Evolutionary conservation across 1,139 yeast genomes (phyloP).

Genomic region (Pichia kudriavzevii): DNA sequence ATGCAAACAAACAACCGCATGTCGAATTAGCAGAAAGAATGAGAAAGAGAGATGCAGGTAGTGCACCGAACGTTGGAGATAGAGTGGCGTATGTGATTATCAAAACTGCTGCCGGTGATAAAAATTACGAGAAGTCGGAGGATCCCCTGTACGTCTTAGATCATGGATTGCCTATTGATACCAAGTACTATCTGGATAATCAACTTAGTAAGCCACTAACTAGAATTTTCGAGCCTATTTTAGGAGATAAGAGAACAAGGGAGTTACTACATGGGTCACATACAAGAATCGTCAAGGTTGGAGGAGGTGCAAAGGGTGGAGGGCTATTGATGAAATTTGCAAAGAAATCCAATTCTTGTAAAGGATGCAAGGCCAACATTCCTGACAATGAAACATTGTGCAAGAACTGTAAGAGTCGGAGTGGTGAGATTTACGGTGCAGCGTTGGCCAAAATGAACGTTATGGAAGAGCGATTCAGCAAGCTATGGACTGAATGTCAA

Average conservation of each 20-base stretch:
- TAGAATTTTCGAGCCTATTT: constrained; percentile 90
- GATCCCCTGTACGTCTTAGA: constrained; percentile 93
- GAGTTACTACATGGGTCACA: constrained; percentile 76
- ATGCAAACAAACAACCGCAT: constrained; percentile 95
- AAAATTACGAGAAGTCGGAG: constrained; percentile 91
- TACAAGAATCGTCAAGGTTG: constrained; percentile 67
- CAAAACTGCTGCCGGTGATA: constrained; percentile 67
- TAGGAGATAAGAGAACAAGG: constrained; percentile 79
- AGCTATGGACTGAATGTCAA: constrained; percentile 98
- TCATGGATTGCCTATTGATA: constrained; percentile 87
- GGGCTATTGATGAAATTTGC: constrained; percentile 82
- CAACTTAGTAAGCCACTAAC: constrained; percentile 88
- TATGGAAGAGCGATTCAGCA: constrained; percentile 73
- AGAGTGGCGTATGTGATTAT: constrained; percentile 96
- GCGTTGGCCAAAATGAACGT: constrained; percentile 75
- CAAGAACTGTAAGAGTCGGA: constrained; percentile 63
- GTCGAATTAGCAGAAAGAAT: constrained; percentile 93
- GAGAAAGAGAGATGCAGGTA: constrained; percentile 94
- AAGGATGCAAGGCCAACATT: constrained; percentile 61
- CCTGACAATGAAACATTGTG: constrained; percentile 70
- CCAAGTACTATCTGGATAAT: constrained; percentile 87
- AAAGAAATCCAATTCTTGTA: constrained; percentile 80
- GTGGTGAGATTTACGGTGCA: constrained; percentile 71
- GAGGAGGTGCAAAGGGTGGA: constrained; percentile 47
- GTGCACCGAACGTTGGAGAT: constrained; percentile 95